These are phyloP conservation scores for Scutellaria baicalensis DNA, from an alignment of 257 asterid genomes.

Conservation along the genomic window DNA sequence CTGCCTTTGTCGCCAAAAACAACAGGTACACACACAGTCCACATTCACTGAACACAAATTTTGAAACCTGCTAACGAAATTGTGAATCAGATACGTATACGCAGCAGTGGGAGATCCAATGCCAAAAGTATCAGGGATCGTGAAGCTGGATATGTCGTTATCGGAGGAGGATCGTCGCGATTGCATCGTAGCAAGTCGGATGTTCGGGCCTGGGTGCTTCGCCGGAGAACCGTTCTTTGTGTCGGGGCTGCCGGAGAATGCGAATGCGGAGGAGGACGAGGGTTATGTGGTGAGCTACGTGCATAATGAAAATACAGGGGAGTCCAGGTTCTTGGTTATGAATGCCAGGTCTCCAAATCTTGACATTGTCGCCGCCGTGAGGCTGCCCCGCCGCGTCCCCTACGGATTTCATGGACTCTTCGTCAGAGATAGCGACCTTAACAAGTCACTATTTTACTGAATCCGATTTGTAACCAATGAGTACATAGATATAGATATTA, in stretches of 20 bases:
- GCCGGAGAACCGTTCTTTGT: slow-evolving; percentile 51
- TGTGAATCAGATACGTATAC: slow-evolving; percentile 28
- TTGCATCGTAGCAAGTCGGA: slow-evolving; percentile 36
- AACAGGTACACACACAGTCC: slow-evolving; percentile 29
- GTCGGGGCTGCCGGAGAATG: slow-evolving; percentile 27
- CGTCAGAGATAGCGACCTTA: slow-evolving; percentile 41
- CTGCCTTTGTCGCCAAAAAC: slow-evolving; percentile 44
- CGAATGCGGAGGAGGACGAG: slow-evolving; percentile 54
- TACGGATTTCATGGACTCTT: slow-evolving; percentile 82
- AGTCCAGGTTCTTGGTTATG: slow-evolving; percentile 66
- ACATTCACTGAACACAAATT: no score
- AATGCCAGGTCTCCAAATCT: slow-evolving; percentile 65
- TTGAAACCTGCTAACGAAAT: neutral
- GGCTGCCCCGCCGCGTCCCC: slow-evolving; percentile 68
- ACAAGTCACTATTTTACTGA: neutral
- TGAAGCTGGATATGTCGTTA: slow-evolving; percentile 32
- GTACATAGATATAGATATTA: neutral
- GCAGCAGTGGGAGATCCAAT: slow-evolving; percentile 47
- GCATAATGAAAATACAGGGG: slow-evolving; percentile 59
- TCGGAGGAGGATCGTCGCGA: slow-evolving; percentile 32
- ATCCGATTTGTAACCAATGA: no score
- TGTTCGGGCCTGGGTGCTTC: slow-evolving; percentile 35
- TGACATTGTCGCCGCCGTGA: slow-evolving; percentile 56
- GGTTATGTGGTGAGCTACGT: slow-evolving; percentile 58
- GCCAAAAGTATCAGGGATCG: slow-evolving; percentile 40